These are phyloP conservation scores for Panus rudis DNA, from an alignment of 768 basidiomycete species.

Conservation along the genomic window DNA sequence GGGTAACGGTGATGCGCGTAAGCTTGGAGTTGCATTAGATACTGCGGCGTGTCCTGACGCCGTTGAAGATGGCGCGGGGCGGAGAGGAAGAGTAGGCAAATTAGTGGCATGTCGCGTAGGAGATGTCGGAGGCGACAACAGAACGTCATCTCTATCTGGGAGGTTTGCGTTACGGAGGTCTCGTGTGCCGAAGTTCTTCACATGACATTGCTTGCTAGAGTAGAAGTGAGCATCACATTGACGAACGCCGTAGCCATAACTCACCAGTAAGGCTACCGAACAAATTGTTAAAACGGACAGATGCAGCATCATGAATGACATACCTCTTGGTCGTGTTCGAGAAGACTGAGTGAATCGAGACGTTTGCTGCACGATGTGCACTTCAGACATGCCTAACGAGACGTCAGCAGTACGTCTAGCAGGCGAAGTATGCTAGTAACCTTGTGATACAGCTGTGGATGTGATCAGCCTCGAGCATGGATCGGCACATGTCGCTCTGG, in stretches of 20 bases:
- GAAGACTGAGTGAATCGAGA: conserved; percentile 66
- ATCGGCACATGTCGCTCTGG: conserved; percentile 5
- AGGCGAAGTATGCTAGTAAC: conserved; percentile 25
- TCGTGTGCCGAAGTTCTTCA: conserved; percentile 71
- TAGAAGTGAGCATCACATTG: conserved; percentile 1
- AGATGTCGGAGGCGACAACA: conserved; percentile 23
- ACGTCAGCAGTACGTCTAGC: conserved; percentile 8
- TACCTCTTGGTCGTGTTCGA: conserved; percentile 83
- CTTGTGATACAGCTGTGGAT: conserved; percentile 69
- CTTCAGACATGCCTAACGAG: conserved; percentile 62
- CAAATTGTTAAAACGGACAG: conserved; percentile 17
- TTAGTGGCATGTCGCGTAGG: conserved; percentile 8
- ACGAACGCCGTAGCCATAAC: too few species aligned
- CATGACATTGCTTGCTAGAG: conserved; percentile 74
- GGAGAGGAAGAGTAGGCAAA: conserved; percentile 18
- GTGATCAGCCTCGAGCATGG: background rate
- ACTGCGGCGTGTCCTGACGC: conserved; percentile 4
- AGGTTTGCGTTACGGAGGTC: conserved; percentile 70
- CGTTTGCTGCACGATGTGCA: conserved; percentile 74
- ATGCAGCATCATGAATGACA: conserved; percentile 5
- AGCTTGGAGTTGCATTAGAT: conserved; percentile 18
- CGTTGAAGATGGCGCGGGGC: conserved; percentile 23
- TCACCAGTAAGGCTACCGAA: conserved; percentile 38
- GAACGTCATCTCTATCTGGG: conserved; percentile 37
- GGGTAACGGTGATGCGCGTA: conserved; percentile 14